phyloP scores from a whole-genome alignment of 192 early-diverging fungal genomes.

The Linnemannia elongata region DNA sequence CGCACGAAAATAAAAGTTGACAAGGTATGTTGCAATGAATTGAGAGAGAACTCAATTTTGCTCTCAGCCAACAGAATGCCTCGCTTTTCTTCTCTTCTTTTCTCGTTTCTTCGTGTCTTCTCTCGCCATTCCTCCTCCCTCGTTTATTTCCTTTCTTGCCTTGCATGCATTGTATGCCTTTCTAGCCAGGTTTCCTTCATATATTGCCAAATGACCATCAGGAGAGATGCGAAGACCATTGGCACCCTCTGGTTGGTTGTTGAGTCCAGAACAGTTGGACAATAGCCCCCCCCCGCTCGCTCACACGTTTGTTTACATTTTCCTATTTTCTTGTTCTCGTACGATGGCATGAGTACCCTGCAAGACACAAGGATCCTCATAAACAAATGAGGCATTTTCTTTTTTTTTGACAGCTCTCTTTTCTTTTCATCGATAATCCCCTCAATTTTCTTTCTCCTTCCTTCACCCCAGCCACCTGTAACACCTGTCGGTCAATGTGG shows the following conservation, averaged over 20 bases:
- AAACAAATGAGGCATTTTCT: conserved; percentile 4
- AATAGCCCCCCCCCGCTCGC: neutral
- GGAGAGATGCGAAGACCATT: neutral
- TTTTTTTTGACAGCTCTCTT: neutral
- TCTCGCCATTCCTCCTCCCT: neutral
- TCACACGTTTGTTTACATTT: neutral
- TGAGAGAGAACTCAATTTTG: neutral
- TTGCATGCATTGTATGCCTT: neutral
- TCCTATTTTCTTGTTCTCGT: neutral
- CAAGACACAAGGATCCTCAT: neutral
- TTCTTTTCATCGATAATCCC: neutral
- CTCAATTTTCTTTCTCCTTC: neutral
- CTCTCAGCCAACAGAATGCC: neutral
- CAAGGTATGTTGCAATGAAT: neutral
- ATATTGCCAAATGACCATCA: neutral
- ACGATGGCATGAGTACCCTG: neutral
- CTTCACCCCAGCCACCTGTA: neutral
- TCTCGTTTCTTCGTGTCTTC: neutral
- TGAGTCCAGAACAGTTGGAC: too few species aligned
- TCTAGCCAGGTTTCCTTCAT: neutral
- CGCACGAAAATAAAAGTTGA: neutral
- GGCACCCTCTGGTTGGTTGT: neutral
- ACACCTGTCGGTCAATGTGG: neutral
- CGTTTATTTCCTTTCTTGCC: neutral
- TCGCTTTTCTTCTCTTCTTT: conserved; percentile 1